Percentiles rank a stretch among this genome's conserved stretches.
Evolutionary conservation across 805 yeast genomes (phyloP).

Genomic region (Zygosaccharomyces pseudorouxii): DNA sequence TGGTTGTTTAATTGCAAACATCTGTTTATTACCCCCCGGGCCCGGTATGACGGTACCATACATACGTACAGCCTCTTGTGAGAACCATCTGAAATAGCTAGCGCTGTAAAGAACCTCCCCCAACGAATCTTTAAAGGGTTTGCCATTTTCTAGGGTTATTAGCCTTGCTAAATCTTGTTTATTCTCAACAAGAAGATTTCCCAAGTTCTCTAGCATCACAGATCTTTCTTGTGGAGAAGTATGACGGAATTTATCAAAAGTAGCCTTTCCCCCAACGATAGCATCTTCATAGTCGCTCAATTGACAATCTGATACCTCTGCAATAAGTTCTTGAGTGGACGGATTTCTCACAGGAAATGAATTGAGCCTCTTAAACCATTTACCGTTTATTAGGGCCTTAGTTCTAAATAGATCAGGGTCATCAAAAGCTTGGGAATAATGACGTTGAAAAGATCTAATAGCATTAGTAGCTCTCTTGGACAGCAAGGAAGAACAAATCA

Average conservation of each 20-base stretch:
- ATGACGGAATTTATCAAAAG: slow-evolving; percentile 66
- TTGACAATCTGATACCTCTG: slow-evolving; percentile 60
- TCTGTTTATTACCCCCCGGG: slow-evolving; percentile 50
- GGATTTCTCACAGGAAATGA: slow-evolving; percentile 63
- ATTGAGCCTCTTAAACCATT: slow-evolving; percentile 59
- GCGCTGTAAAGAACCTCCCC: slow-evolving; percentile 73
- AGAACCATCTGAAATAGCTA: slow-evolving; percentile 73
- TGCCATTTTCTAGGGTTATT: slow-evolving; percentile 88
- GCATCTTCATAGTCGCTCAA: slow-evolving; percentile 76
- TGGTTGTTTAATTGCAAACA: slow-evolving; percentile 71
- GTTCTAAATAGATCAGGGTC: slow-evolving; percentile 45
- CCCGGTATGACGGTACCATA: slow-evolving; percentile 55
- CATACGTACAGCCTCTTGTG: slow-evolving; percentile 72
- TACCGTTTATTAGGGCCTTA: slow-evolving; percentile 56
- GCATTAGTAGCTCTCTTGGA: background rate
- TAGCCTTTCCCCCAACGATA: slow-evolving; percentile 75
- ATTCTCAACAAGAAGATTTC: slow-evolving; percentile 71
- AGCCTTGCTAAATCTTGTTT: slow-evolving; percentile 70
- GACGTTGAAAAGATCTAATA: background rate
- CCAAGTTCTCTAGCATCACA: slow-evolving; percentile 58
- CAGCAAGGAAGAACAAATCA: slow-evolving; percentile 5
- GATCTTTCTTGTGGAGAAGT: slow-evolving; percentile 64
- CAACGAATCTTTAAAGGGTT: slow-evolving; percentile 63
- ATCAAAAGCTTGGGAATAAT: slow-evolving; percentile 27
- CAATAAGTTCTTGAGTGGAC: slow-evolving; percentile 64